phyloP scores from a whole-genome alignment of 1,284 basidiomycete genomes.

The Apiotrichum mycotoxinovorans region DNA sequence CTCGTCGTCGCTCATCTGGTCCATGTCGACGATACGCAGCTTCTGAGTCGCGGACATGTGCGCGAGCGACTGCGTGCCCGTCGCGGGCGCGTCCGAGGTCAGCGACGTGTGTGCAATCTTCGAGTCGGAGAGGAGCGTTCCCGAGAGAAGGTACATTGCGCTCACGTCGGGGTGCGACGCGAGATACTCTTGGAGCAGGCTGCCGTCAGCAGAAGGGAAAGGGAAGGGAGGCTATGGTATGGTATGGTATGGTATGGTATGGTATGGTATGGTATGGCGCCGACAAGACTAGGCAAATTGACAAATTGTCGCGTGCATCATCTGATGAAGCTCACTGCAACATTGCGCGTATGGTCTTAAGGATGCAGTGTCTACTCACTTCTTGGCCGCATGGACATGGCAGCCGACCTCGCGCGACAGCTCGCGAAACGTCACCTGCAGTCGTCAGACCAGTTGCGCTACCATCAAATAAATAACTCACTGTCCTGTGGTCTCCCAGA shows the following conservation, averaged over 20 bases:
- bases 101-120: conserved; percentile 24
- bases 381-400: conserved; percentile 42
- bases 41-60: conserved; percentile 29
- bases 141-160: conserved; percentile 42
- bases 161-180: conserved; percentile 20
- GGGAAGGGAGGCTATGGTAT: too few species aligned
- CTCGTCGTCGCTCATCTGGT: conserved; percentile 41
- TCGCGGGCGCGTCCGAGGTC: not conserved
- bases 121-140: conserved; percentile 30
- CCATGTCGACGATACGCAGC: conserved; percentile 45
- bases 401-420: conserved; percentile 38
- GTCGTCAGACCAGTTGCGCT: not conserved
- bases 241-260: too few species aligned
- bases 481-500: conserved; percentile 9
- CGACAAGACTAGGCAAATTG: too few species aligned
- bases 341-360: too few species aligned
- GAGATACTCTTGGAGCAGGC: conserved; percentile 13
- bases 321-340: too few species aligned
- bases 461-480: not conserved
- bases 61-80: conserved; percentile 28
- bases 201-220: not conserved
- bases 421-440: conserved; percentile 42
- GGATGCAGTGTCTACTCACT: too few species aligned
- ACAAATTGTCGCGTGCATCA: too few species aligned
- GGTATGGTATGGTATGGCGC: too few species aligned